Evolutionary conservation across 73 alveolate species (phyloP).

Genomic region (Paramecium bursaria): DNA sequence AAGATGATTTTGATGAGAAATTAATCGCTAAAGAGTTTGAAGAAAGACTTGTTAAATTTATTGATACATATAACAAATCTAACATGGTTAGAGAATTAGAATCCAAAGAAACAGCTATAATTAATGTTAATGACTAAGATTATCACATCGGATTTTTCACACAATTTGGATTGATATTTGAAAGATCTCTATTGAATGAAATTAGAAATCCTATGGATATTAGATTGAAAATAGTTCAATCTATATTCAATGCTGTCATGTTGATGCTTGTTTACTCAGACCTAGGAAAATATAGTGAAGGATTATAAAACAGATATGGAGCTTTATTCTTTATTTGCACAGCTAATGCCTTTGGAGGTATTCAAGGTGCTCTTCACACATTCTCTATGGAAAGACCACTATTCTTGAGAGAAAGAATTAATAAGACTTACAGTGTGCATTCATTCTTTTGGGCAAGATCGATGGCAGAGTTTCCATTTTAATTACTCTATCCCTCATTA

Average conservation of each 20-base stretch:
- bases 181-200: constrained; percentile 61
- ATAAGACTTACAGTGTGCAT: constrained; percentile 70
- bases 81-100: constrained; percentile 35
- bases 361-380: constrained; percentile 68
- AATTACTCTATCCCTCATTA: constrained; percentile 56
- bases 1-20: constrained; percentile 58
- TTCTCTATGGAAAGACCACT: constrained; percentile 77
- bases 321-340: constrained; percentile 69
- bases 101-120: neutral
- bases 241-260: constrained; percentile 68
- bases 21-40: constrained; percentile 52
- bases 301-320: constrained; percentile 67
- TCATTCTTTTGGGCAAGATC: constrained; percentile 75
- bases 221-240: constrained; percentile 66
- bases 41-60: constrained; percentile 49
- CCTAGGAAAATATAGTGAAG: constrained; percentile 57
- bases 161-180: constrained; percentile 50
- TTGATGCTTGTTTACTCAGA: constrained; percentile 71
- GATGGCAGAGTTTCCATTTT: constrained; percentile 76
- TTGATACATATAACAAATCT: constrained; percentile 32
- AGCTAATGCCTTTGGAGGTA: constrained; percentile 59
- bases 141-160: constrained; percentile 61
- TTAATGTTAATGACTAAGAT: constrained; percentile 55
- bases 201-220: constrained; percentile 73
- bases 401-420: constrained; percentile 78